Conservation (phyloP, 2,329 filamentous ascomycete species). For the Alternaria metachromatica region DNA sequence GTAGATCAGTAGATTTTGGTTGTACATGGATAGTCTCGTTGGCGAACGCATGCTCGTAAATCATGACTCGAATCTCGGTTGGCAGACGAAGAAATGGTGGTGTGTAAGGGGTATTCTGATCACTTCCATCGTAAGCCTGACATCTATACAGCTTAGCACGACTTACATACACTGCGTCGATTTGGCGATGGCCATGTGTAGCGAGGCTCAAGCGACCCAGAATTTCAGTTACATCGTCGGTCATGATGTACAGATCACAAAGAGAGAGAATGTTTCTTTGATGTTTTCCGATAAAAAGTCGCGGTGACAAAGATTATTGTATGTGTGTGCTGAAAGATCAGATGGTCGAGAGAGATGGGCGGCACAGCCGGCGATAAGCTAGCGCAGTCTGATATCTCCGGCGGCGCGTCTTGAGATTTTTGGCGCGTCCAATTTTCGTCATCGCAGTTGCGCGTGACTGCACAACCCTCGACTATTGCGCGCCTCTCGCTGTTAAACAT, state of each 20-base stretch:
- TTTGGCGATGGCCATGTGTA: background rate
- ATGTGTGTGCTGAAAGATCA: background rate
- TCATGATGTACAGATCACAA: background rate
- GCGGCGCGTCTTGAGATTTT: slow-evolving; percentile 11
- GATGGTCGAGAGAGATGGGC: background rate
- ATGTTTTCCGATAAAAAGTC: background rate
- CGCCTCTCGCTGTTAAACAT: background rate
- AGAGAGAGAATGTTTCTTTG: background rate
- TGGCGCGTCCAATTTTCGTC: slow-evolving; percentile 15
- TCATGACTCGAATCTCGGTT: slow-evolving; percentile 9
- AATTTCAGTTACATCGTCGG: background rate
- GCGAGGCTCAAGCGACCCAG: background rate
- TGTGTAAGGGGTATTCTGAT: background rate
- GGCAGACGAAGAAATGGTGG: background rate
- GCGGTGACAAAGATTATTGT: background rate
- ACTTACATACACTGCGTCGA: background rate
- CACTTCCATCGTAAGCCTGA: background rate
- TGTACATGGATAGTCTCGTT: slow-evolving; percentile 3
- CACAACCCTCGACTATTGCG: background rate
- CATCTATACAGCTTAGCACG: background rate
- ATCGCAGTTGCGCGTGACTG: background rate
- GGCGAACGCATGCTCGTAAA: slow-evolving; percentile 9
- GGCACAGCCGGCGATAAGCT: slow-evolving; percentile 9
- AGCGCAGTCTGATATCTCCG: slow-evolving; percentile 6
- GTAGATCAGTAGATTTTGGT: slow-evolving; percentile 1